Percentiles rank a stretch among this genome's conserved stretches.
Conservation (phyloP, 371 early-diverging fungal species). For the Mucor saturninus region DNA sequence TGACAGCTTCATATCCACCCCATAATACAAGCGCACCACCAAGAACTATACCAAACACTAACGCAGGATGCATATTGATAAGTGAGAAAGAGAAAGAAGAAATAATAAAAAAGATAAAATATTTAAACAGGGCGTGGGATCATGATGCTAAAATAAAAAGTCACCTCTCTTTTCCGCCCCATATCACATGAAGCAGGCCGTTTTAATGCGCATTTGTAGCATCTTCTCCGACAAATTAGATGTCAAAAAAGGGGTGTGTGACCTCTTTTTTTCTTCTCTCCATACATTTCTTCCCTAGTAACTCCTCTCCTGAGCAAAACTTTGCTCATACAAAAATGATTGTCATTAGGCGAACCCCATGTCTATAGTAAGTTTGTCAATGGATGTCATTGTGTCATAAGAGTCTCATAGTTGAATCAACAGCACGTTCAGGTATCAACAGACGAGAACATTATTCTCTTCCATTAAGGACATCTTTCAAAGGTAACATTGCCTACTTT, state of each 20-base stretch:
- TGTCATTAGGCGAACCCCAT: neutral
- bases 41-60: conserved; percentile 25
- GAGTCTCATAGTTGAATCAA: neutral
- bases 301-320: too few relatives aligned
- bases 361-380: neutral
- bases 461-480: conserved; percentile 20
- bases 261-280: conserved; percentile 1
- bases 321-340: too few relatives aligned
- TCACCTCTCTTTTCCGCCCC: neutral
- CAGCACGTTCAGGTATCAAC: neutral
- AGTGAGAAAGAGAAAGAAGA: conserved; percentile 11
- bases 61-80: conserved; percentile 33
- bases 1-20: conserved; percentile 36
- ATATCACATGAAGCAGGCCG: too few relatives aligned
- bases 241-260: neutral
- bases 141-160: neutral
- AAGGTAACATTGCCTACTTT: conserved; percentile 10
- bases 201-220: too few relatives aligned
- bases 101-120: neutral
- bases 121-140: conserved; percentile 1
- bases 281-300: neutral
- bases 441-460: conserved; percentile 10
- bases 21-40: conserved; percentile 25
- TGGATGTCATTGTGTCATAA: neutral
- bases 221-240: too few relatives aligned